phyloP scores from a whole-genome alignment of 1,284 basidiomycete genomes.

The Puccinia horiana region DNA sequence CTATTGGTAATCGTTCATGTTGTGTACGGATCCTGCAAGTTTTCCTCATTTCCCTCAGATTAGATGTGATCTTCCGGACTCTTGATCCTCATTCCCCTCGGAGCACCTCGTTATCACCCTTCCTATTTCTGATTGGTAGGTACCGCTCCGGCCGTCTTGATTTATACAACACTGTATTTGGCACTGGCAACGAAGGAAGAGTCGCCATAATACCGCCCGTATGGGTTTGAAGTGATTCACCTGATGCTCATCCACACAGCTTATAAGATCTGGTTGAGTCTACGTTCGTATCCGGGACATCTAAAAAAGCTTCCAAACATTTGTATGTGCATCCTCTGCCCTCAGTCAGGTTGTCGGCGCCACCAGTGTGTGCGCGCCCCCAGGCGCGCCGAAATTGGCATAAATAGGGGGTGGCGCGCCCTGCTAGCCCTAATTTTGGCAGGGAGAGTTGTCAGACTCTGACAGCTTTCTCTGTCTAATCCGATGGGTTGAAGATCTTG shows the following conservation, averaged over 20 bases:
- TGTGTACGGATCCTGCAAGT: too few species aligned
- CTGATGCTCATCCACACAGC: not conserved
- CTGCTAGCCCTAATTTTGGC: too few species aligned
- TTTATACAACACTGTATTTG: not conserved
- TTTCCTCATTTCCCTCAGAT: not conserved
- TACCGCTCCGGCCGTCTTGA: not conserved
- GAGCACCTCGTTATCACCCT: not conserved
- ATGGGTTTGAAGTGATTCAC: not conserved
- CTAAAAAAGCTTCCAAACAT: not conserved
- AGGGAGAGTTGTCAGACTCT: too few species aligned
- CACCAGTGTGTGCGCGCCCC: too few species aligned
- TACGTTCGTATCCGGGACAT: not conserved
- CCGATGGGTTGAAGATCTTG: too few species aligned
- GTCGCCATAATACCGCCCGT: not conserved
- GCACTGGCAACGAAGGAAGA: not conserved
- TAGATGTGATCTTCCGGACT: slow-evolving; percentile 1
- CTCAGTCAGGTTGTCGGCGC: too few species aligned
- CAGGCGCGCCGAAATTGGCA: too few species aligned
- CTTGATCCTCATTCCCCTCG: not conserved
- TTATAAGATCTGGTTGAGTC: not conserved
- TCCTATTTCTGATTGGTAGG: not conserved
- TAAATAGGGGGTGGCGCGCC: too few species aligned
- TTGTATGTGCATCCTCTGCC: too few species aligned
- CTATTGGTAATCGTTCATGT: not conserved
- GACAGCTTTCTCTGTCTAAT: too few species aligned